Base-by-base conservation (phyloP, 2,329 filamentous ascomycete species). In the Arthrobotrys musiformis region DNA sequence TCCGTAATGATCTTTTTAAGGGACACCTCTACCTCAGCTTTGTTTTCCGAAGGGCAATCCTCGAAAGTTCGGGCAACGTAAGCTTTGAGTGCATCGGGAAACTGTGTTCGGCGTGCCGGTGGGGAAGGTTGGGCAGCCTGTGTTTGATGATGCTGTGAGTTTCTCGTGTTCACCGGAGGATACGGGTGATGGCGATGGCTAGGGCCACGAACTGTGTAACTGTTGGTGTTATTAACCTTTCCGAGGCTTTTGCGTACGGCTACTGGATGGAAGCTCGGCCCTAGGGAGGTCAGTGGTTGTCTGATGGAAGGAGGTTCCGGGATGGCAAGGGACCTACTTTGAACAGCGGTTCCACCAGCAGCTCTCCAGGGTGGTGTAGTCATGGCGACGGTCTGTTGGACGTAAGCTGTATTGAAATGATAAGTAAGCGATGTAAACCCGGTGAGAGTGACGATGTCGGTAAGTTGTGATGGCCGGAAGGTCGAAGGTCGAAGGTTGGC, bases 1-100 rank as follows among this genome's bases (percentile, higher is more conserved):
- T 90, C 87, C 78, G 91, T 92, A 82, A 99, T 97, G 80, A 93
- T 91, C 77, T 90, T 86, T 84, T 94, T 97, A 79, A 99, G 86
- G 82, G 93, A 96, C 76, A 86, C 86, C 83, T 97, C 92, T 87
- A 97, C 91, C 70, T 97, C 93, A 64, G 87, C 81, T 61, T 81
- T 81, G 22, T 70, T 78, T 40, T 79, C 80, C n/a, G 66, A 67
- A 15, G 80, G 79, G 50, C 79, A 79, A 40, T 81, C 79, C 75
- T 81, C 89, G 83, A 98, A 98, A 26, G 93, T 94, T 82, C 80
- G 79, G 48, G 80, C 80, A 50, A 81, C 80, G 70, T 81, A 81
- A 52, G 80, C 75, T 68, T 81, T 81, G 44, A 81, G 66, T n/a
- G 79, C 78, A 64, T 81, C 80, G 24, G 80, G 80, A 33, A 81